A percentile compares a stretch with the other conserved stretches of the same genome.
phyloP scores from a whole-genome alignment of 192 early-diverging fungal species.

The Mortierella alpina region DNA sequence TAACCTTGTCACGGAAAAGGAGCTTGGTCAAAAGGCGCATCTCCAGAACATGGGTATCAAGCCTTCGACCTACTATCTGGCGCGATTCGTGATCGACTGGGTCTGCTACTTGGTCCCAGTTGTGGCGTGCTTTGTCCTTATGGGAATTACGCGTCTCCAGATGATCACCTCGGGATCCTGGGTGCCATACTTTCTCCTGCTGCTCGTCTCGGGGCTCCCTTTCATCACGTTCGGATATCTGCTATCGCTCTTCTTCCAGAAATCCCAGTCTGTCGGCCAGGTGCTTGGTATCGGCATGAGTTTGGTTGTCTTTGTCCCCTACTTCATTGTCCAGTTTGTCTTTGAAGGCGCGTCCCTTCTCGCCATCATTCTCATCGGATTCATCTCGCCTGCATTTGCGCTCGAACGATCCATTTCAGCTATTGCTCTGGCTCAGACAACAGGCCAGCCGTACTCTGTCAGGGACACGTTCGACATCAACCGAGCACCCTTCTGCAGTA shows the following conservation, averaged over 20 bases:
- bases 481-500: constrained; percentile 72
- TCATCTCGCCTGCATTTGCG: constrained; percentile 42
- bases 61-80: constrained; percentile 37
- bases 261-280: constrained; percentile 46
- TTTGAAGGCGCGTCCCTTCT: constrained; percentile 39
- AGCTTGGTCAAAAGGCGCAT: constrained; percentile 46
- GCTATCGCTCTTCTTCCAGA: constrained; percentile 53
- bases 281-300: constrained; percentile 42
- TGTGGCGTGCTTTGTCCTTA: constrained; percentile 28
- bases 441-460: constrained; percentile 70
- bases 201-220: constrained; percentile 37
- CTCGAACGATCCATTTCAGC: constrained; percentile 41
- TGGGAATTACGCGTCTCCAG: constrained; percentile 37
- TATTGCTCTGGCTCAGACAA: constrained; percentile 55
- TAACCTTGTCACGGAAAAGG: constrained; percentile 45
- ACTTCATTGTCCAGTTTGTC: constrained; percentile 58
- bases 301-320: constrained; percentile 57
- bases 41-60: constrained; percentile 51
- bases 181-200: constrained; percentile 43
- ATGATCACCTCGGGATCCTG: constrained; percentile 46
- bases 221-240: constrained; percentile 51
- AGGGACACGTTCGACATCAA: constrained; percentile 71
- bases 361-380: constrained; percentile 36
- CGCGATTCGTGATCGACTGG: constrained; percentile 46
- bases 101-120: constrained; percentile 35